Evolutionary conservation across 2,329 filamentous ascomycete genomes (phyloP).

Genomic region (Talaromyces sp.): DNA sequence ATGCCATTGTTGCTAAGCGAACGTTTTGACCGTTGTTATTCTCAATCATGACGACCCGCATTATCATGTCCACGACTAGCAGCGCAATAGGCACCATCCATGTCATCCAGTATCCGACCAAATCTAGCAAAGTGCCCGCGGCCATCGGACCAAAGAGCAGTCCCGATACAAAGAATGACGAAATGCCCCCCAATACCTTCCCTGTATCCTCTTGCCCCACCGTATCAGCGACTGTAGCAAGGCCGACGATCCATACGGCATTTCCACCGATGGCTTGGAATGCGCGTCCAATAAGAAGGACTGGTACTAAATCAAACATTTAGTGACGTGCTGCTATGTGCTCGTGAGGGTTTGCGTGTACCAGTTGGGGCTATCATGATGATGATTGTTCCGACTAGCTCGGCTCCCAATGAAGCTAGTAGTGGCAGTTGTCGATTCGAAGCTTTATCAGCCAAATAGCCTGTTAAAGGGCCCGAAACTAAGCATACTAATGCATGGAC

Average conservation of each 20-base stretch:
- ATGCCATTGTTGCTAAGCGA: not conserved
- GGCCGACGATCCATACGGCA: constrained; percentile 32
- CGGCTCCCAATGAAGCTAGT: constrained; percentile 24
- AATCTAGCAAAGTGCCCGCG: constrained; percentile 25
- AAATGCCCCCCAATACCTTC: constrained; percentile 21
- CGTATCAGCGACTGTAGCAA: constrained; percentile 30
- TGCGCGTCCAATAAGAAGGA: constrained; percentile 28
- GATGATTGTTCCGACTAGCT: constrained; percentile 23
- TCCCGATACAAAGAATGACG: constrained; percentile 24
- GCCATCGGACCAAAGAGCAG: constrained; percentile 29
- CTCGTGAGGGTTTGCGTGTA: not conserved
- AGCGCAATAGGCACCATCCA: constrained; percentile 27
- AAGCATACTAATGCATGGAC: constrained; percentile 26
- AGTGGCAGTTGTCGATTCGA: constrained; percentile 21
- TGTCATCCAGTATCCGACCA: constrained; percentile 32
- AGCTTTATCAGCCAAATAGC: constrained; percentile 29
- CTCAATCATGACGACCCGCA: constrained; percentile 30
- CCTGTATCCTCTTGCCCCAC: constrained; percentile 26
- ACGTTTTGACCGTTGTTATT: not conserved
- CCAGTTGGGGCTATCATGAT: constrained; percentile 8
- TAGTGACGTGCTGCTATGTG: not conserved
- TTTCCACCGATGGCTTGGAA: constrained; percentile 30
- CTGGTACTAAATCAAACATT: constrained; percentile 11
- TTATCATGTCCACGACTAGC: constrained; percentile 29
- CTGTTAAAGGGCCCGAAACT: constrained; percentile 26